Conservation (phyloP, 2,329 filamentous ascomycete species). For the Pseudogymnoascus sp. region DNA sequence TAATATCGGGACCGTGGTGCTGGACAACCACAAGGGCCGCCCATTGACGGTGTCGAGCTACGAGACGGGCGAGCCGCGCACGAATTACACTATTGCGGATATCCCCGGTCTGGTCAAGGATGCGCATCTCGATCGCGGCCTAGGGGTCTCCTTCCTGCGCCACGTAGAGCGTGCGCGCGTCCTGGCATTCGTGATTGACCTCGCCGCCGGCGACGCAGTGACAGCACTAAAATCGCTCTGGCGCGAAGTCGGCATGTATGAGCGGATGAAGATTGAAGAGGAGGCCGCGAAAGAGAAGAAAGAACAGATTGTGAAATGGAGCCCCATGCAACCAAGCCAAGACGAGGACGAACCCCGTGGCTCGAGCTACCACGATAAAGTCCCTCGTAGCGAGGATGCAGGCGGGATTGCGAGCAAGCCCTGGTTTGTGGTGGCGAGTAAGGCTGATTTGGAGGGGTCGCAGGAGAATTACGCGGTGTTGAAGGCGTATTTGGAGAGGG, state of each 20-base stretch:
- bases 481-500: slow-evolving; percentile 57
- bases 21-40: slow-evolving; percentile 77
- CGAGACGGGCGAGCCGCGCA: slow-evolving; percentile 49
- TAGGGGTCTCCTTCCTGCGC: slow-evolving; percentile 84
- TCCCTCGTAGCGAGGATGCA: slow-evolving; percentile 19
- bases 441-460: slow-evolving; percentile 74
- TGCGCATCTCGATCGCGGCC: slow-evolving; percentile 82
- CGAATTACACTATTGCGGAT: slow-evolving; percentile 86
- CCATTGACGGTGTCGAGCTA: slow-evolving; percentile 40
- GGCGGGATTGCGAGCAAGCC: slow-evolving; percentile 72
- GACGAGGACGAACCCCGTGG: slow-evolving; percentile 13
- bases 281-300: slow-evolving; percentile 51
- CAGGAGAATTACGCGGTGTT: slow-evolving; percentile 66
- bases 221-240: slow-evolving; percentile 71
- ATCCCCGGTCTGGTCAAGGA: slow-evolving; percentile 91
- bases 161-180: slow-evolving; percentile 92
- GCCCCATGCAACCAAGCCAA: slow-evolving; percentile 39
- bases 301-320: slow-evolving; percentile 47
- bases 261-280: slow-evolving; percentile 56
- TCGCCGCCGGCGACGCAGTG: slow-evolving; percentile 71
- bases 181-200: slow-evolving; percentile 86
- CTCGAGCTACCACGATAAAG: slow-evolving; percentile 14
- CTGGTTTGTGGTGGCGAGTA: slow-evolving; percentile 93
- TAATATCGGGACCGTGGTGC: slow-evolving; percentile 89
- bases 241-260: slow-evolving; percentile 85